Conservation (phyloP, 805 yeast species). For the Ogataea pilisensis region DNA sequence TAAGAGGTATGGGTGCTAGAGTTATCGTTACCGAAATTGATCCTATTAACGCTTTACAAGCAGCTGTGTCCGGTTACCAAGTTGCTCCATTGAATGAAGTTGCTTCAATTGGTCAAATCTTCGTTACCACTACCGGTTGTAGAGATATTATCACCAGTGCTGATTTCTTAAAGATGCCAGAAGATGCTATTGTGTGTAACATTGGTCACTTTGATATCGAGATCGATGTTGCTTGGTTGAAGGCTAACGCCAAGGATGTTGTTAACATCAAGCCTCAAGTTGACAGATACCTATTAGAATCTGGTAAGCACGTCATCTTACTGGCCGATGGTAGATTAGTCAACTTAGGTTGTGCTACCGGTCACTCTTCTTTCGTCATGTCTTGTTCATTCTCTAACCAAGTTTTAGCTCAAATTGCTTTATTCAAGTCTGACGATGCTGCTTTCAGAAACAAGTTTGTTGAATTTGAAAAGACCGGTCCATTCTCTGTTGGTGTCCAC, state of each 20-base stretch:
- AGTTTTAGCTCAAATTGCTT: conserved; percentile 97
- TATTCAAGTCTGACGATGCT: conserved; percentile 82
- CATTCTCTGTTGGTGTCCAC: conserved; percentile 90
- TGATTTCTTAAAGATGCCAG: conserved; percentile 92
- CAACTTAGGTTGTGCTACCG: conserved; percentile 99
- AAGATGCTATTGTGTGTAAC: conserved; percentile 99
- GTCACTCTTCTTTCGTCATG: conserved; percentile 99
- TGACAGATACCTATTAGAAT: conserved; percentile 87
- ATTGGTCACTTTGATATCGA: conserved; percentile 99
- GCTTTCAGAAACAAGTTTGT: conserved; percentile 75
- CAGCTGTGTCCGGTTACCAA: conserved; percentile 98
- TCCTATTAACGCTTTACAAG: conserved; percentile 98
- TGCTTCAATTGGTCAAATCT: conserved; percentile 89
- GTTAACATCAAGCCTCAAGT: conserved; percentile 99
- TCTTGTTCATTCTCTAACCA: conserved; percentile 99
- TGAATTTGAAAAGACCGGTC: conserved; percentile 91
- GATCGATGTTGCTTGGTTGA: conserved; percentile 98
- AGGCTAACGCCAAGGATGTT: conserved; percentile 87
- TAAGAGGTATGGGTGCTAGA: conserved; percentile 98
- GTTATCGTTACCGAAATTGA: conserved; percentile 96
- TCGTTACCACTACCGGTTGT: conserved; percentile 99
- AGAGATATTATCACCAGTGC: conserved; percentile 92
- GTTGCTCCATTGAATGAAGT: conserved; percentile 94
- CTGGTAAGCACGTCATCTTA: conserved; percentile 90
- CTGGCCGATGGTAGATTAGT: conserved; percentile 99